Base-by-base conservation (phyloP, 2,329 filamentous ascomycete species). In the Fusarium continuum region DNA sequence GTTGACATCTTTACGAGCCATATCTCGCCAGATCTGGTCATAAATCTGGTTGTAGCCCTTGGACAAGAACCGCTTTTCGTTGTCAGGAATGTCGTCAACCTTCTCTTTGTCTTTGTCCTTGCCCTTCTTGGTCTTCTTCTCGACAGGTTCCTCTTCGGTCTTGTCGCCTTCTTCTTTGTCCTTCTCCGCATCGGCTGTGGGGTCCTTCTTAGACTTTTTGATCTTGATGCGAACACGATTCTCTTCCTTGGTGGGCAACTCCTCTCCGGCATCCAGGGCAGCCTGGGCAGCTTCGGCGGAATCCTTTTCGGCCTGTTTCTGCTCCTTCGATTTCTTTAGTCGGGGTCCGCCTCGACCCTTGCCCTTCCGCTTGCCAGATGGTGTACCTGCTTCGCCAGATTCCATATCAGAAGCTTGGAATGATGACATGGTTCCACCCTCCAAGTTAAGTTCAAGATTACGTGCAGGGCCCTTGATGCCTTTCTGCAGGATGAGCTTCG, bases 11-110 rank as follows among this genome's bases (percentile, higher is more conserved):
- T 97, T 97, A 59, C 92, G 88, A 3, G 94, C 92, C 70, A 99
- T 88, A 72, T 99, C 95, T 65, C 94, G 91, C 89, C 92, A 96
- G 66, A 98, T 98, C 76, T 97, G 93, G 72, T 97, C 93, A 76
- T 97, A 97, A 55, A 99, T 94, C 76, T 96, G 93, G 72, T 96
- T 93, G 79, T 96, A 99, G 16, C 91, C 93, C 75, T 97, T 96
- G 45, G 93, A 95, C 67, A 91, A 89, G 77, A 91, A 95, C 58
- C 85, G 84, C 58, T 86, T 84, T 57, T 88, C 84, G 19, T 86
- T 82, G 5, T 85, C 83, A 31, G 81, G 79, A 8, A 79, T 76
- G 23, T 83, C 80, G 53, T 83, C 82, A 36, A 76, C 76, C 74
- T 79, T 83, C 49, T 85, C 83, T 67, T 84, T 82, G 60, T 83